A percentile compares a stretch with the other conserved stretches of the same genome.
These are phyloP conservation scores for Pythium grandisporangium DNA, from an alignment of 352 stramenopile species.

Conservation along the genomic window DNA sequence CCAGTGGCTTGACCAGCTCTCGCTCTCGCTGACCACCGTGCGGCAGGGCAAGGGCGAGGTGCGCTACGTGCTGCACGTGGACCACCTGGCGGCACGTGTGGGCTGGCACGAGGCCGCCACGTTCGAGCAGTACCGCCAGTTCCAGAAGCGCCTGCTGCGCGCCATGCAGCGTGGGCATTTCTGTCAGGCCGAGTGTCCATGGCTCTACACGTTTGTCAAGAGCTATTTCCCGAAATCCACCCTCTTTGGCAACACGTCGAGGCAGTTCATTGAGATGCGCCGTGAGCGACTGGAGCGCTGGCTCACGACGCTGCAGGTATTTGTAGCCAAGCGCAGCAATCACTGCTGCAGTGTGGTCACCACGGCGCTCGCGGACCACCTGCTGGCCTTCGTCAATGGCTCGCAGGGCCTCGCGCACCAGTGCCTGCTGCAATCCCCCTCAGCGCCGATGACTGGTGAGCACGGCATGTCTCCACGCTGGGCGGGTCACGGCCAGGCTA, in stretches of 20 bases:
- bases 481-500: not conserved
- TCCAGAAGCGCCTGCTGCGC: conserved; percentile 7
- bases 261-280: conserved; percentile 5
- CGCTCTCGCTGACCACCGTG: conserved; percentile 18
- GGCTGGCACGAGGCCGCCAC: not conserved
- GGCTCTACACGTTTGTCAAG: conserved; percentile 7
- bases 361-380: conserved; percentile 4
- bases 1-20: conserved; percentile 18
- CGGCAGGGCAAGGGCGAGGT: conserved; percentile 28
- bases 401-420: conserved; percentile 4
- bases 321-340: conserved; percentile 9
- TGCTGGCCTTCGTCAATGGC: conserved; percentile 13
- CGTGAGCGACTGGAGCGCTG: conserved; percentile 7
- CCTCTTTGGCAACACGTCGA: conserved; percentile 1
- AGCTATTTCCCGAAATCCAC: conserved; percentile 11
- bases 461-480: not conserved
- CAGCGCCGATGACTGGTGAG: not conserved
- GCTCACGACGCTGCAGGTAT: conserved; percentile 10
- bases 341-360: conserved; percentile 13
- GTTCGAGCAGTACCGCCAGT: conserved; percentile 7
- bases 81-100: conserved; percentile 4
- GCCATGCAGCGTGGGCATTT: conserved; percentile 10
- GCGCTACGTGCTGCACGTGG: conserved; percentile 39
- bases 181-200: conserved; percentile 11
- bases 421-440: not conserved